Percentiles rank a stretch among this genome's conserved stretches.
phyloP scores from a whole-genome alignment of 768 basidiomycete genomes.

The Sistotremastrum niveocremeum region DNA sequence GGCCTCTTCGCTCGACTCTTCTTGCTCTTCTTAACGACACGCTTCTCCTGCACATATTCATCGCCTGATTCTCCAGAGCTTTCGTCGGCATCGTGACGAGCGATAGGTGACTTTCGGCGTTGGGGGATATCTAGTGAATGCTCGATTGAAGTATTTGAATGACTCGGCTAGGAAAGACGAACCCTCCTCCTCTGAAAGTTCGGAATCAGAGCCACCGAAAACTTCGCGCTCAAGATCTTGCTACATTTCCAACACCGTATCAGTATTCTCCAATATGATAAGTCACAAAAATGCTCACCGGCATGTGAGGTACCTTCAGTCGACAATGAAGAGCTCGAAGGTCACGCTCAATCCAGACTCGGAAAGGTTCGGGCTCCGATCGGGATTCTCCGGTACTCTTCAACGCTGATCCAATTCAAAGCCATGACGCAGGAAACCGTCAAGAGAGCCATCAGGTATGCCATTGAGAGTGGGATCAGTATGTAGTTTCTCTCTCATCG shows the following conservation, averaged over 20 bases:
- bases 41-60: slow-evolving; percentile 31
- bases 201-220: slow-evolving; percentile 76
- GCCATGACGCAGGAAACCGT: too few species aligned
- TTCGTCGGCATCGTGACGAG: slow-evolving; percentile 22
- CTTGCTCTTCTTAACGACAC: slow-evolving; percentile 15
- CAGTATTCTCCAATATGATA: too few species aligned
- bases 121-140: slow-evolving; percentile 26
- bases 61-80: slow-evolving; percentile 34
- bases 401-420: too few species aligned
- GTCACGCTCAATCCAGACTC: too few species aligned
- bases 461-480: too few species aligned
- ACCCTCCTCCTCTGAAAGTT: slow-evolving; percentile 63
- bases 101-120: slow-evolving; percentile 21
- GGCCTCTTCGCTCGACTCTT: slow-evolving; percentile 11
- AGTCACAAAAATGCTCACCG: too few species aligned
- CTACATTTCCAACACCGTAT: background rate
- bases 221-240: slow-evolving; percentile 51
- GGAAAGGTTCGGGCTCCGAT: too few species aligned
- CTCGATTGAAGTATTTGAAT: slow-evolving; percentile 8
- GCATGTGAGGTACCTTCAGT: too few species aligned
- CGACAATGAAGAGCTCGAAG: too few species aligned
- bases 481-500: too few species aligned
- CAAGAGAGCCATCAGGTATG: too few species aligned
- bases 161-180: slow-evolving; percentile 7
- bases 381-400: too few species aligned